These are phyloP conservation scores for Naganishia cerealis DNA, from an alignment of 1,284 basidiomycete genomes.

Conservation along the genomic window DNA sequence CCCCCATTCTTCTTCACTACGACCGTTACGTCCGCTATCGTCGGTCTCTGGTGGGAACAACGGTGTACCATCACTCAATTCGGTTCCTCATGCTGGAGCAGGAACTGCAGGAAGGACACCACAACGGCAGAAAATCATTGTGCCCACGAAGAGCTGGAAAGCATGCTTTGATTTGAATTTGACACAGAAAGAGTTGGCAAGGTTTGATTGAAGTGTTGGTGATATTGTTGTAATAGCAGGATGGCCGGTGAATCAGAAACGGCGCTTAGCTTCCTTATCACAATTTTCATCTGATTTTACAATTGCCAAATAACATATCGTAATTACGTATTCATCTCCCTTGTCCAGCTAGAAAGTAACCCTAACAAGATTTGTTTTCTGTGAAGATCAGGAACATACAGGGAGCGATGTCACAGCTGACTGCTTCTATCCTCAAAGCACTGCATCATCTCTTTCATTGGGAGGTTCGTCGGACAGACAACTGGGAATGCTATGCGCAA, in stretches of 20 bases:
- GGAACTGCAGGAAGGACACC: neutral
- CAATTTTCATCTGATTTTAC: neutral
- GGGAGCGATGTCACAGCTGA: too few species aligned
- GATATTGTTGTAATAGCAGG: neutral
- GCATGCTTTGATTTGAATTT: slow-evolving; percentile 31
- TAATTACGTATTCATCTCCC: neutral
- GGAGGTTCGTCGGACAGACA: too few species aligned
- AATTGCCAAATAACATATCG: neutral
- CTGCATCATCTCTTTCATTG: too few species aligned
- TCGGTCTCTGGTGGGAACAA: neutral
- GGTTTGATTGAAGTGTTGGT: slow-evolving; percentile 12
- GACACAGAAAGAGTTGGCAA: slow-evolving; percentile 33
- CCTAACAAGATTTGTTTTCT: too few species aligned
- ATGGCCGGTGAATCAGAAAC: neutral
- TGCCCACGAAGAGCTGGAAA: slow-evolving; percentile 28
- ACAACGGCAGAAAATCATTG: slow-evolving; percentile 32
- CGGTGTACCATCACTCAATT: slow-evolving; percentile 10
- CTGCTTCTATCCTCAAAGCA: too few species aligned
- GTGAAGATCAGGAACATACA: too few species aligned
- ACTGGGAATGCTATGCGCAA: too few species aligned
- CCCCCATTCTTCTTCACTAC: slow-evolving; percentile 28
- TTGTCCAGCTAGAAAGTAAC: too few species aligned
- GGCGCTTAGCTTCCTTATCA: neutral
- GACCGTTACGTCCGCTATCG: slow-evolving; percentile 21
- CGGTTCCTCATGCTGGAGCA: slow-evolving; percentile 30